Evolutionary conservation across 345 rosid species (phyloP).

Genomic region (Linum tenue): DNA sequence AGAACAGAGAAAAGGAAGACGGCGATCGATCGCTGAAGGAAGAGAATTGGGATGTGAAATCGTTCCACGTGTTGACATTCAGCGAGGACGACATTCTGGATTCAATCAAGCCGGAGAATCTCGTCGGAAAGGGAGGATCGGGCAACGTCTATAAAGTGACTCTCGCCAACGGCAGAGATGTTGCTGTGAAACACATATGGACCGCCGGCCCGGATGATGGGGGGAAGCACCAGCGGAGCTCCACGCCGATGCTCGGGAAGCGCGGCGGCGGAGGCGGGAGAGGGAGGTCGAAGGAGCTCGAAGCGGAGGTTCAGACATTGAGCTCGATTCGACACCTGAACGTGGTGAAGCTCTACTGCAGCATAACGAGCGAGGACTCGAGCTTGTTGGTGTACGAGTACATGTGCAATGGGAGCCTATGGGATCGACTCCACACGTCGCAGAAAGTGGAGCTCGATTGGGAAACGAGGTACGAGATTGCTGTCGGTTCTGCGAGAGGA

Average conservation of each 20-base stretch:
- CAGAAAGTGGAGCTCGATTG: conserved; percentile 67
- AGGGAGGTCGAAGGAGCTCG: conserved; percentile 51
- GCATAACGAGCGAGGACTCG: conserved; percentile 85
- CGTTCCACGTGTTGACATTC: conserved; percentile 61
- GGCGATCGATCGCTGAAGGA: conserved; percentile 40
- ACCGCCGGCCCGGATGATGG: conserved; percentile 23
- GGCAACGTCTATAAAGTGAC: conserved; percentile 71
- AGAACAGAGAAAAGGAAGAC: conserved; percentile 42
- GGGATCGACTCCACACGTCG: conserved; percentile 67
- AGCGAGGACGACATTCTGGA: conserved; percentile 75
- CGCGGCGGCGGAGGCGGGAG: conserved; percentile 5
- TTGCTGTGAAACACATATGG: conserved; percentile 82
- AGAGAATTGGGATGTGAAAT: conserved; percentile 73
- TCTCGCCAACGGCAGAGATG: conserved; percentile 59
- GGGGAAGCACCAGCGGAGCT: conserved; percentile 33
- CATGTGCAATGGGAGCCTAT: conserved; percentile 81
- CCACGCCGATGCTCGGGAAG: conserved; percentile 54
- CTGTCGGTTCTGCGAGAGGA: conserved; percentile 77
- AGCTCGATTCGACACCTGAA: conserved; percentile 88
- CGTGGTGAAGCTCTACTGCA: conserved; percentile 87
- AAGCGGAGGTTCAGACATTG: conserved; percentile 72
- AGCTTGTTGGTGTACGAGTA: conserved; percentile 89
- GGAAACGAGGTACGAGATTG: conserved; percentile 75
- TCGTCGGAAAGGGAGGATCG: conserved; percentile 84
- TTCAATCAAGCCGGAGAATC: conserved; percentile 74